phyloP scores from a whole-genome alignment of 176 grass and related monocot species.

The Oryza longistaminata region DNA sequence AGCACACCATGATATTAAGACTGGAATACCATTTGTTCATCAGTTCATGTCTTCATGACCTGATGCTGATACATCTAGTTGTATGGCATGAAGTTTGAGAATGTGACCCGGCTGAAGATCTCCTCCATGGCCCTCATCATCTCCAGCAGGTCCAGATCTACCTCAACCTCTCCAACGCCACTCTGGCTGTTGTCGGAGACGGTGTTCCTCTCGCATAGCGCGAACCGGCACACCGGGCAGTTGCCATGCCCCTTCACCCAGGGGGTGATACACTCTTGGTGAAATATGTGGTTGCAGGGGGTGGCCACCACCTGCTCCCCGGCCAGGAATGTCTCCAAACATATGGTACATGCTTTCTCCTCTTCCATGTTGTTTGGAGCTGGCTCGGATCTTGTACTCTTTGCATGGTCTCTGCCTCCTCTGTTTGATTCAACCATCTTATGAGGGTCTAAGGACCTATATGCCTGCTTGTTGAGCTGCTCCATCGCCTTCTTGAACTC shows the following conservation, averaged over 20 bases:
- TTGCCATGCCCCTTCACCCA: conserved; percentile 67
- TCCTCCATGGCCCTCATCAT: conserved; percentile 72
- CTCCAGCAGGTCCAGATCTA: conserved; percentile 43
- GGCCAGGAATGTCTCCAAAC: conserved; percentile 32
- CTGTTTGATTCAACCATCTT: neutral
- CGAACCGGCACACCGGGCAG: conserved; percentile 53
- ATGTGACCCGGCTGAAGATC: conserved; percentile 50
- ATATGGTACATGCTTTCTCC: conserved; percentile 39
- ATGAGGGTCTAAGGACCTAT: neutral
- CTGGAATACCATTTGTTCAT: neutral
- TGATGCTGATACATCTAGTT: conserved; percentile 28
- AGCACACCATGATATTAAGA: neutral
- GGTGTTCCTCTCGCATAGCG: conserved; percentile 34
- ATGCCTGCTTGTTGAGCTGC: conserved; percentile 32
- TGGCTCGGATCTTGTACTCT: neutral
- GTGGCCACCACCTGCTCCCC: conserved; percentile 47
- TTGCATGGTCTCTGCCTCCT: neutral
- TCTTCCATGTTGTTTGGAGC: neutral
- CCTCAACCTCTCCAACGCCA: neutral
- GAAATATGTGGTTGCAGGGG: conserved; percentile 79
- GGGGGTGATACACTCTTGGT: conserved; percentile 53
- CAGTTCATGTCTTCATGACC: neutral
- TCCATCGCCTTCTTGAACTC: conserved; percentile 27
- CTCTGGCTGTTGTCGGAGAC: neutral
- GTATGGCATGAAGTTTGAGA: conserved; percentile 35